Conservation (phyloP, 352 stramenopile genomes). For the Phytophthora pluvialis region DNA sequence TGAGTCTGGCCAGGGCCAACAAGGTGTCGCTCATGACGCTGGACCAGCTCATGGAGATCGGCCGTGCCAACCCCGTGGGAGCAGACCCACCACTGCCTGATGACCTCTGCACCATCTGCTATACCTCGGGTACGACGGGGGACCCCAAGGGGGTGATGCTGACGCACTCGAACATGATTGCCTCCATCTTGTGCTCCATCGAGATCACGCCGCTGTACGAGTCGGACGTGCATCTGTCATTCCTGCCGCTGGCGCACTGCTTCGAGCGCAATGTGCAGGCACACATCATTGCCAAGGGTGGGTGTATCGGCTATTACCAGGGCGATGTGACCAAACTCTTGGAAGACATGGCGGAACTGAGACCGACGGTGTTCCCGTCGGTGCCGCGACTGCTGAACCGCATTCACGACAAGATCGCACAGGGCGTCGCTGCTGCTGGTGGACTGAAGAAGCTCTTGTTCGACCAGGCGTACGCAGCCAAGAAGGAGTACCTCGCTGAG, state of each 20-base stretch:
- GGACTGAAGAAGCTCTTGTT: conserved; percentile 93
- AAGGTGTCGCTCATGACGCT: conserved; percentile 58
- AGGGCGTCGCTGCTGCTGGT: conserved; percentile 69
- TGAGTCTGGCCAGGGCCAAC: conserved; percentile 41
- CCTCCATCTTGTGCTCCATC: conserved; percentile 37
- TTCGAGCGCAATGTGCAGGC: conserved; percentile 87
- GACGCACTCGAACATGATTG: conserved; percentile 53
- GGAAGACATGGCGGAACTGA: conserved; percentile 91
- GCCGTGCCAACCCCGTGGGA: conserved; percentile 50
- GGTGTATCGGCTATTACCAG: conserved; percentile 92
- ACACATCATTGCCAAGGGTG: conserved; percentile 67
- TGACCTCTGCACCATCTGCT: conserved; percentile 65
- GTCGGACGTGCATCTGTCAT: conserved; percentile 85
- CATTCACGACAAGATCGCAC: conserved; percentile 94
- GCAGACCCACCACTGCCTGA: conserved; percentile 45
- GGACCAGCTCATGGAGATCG: conserved; percentile 45
- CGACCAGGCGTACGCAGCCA: conserved; percentile 79
- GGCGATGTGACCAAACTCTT: conserved; percentile 90
- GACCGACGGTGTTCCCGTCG: conserved; percentile 91
- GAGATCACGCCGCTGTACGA: conserved; percentile 34
- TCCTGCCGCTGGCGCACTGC: conserved; percentile 95
- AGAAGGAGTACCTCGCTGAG: conserved; percentile 61
- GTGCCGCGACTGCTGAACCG: conserved; percentile 96
- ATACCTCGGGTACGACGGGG: conserved; percentile 59
- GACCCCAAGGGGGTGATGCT: conserved; percentile 60